Conservation (phyloP, 805 yeast genomes). For the Candida palmyrensis region DNA sequence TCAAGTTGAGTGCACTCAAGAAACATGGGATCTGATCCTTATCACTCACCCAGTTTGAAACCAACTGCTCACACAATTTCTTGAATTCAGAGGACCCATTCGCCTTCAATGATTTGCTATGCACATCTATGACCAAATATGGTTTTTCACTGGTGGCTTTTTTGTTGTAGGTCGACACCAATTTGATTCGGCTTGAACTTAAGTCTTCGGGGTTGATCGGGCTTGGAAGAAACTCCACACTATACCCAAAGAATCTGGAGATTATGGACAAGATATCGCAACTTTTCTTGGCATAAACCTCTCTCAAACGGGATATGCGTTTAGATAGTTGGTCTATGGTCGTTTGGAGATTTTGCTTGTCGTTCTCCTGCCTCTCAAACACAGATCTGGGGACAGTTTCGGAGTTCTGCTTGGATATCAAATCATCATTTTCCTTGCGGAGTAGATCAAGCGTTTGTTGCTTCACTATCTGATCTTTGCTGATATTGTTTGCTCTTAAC, state of each 20-base stretch:
- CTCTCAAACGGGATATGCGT: conserved; percentile 46
- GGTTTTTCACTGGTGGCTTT: conserved; percentile 27
- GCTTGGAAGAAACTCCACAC: conserved; percentile 56
- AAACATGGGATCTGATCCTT: conserved; percentile 73
- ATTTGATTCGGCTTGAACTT: conserved; percentile 49
- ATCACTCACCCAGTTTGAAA: conserved; percentile 63
- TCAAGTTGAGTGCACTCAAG: conserved; percentile 67
- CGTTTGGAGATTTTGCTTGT: conserved; percentile 41
- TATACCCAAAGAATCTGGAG: conserved; percentile 65
- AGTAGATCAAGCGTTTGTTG: conserved; percentile 46
- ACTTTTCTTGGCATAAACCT: conserved; percentile 62
- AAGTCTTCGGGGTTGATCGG: conserved; percentile 38
- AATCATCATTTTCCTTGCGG: conserved; percentile 51
- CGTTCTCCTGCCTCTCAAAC: conserved; percentile 57
- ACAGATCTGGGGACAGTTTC: conserved; percentile 50
- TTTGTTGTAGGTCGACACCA: conserved; percentile 37
- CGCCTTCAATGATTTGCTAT: conserved; percentile 50
- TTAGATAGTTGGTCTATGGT: conserved; percentile 49
- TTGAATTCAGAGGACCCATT: conserved; percentile 37
- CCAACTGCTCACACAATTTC: conserved; percentile 41
- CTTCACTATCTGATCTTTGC: conserved; percentile 57
- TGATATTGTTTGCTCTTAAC: conserved; percentile 60
- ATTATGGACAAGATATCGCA: conserved; percentile 65
- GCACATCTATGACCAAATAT: conserved; percentile 54
- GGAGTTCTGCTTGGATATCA: conserved; percentile 4